Conservation (phyloP, 2,329 filamentous ascomycete species). For the Fusarium xylarioides region DNA sequence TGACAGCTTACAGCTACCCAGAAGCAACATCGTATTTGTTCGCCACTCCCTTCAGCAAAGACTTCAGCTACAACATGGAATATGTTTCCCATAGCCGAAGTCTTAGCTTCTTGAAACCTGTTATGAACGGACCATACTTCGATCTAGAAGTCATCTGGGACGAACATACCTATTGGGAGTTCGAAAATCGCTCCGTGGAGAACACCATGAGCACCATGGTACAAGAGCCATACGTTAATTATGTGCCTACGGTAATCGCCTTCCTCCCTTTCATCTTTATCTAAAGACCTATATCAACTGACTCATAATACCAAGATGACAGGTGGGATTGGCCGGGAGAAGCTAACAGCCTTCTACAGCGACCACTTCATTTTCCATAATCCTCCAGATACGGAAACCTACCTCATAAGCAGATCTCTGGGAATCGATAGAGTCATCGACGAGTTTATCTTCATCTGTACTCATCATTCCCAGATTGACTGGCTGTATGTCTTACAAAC, state of each 20-base stretch:
- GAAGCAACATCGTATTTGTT: slow-evolving; percentile 45
- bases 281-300: neutral
- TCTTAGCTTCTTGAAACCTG: slow-evolving; percentile 70
- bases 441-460: slow-evolving; percentile 73
- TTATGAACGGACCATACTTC: slow-evolving; percentile 71
- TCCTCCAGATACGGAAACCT: slow-evolving; percentile 70
- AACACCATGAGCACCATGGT: slow-evolving; percentile 85
- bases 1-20: neutral
- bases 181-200: slow-evolving; percentile 72
- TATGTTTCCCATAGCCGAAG: slow-evolving; percentile 72
- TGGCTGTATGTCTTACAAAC: slow-evolving; percentile 66
- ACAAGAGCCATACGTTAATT: slow-evolving; percentile 80
- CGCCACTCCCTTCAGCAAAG: slow-evolving; percentile 56
- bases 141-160: slow-evolving; percentile 83
- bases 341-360: slow-evolving; percentile 73
- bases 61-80: slow-evolving; percentile 63
- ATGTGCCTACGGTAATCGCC: slow-evolving; percentile 70
- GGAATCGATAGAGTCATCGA: slow-evolving; percentile 77
- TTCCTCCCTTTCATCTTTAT: rapidly evolving
- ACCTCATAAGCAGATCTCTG: slow-evolving; percentile 75
- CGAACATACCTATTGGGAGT: slow-evolving; percentile 78
- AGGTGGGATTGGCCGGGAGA: slow-evolving; percentile 73
- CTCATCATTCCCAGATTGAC: slow-evolving; percentile 68
- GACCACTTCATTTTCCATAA: slow-evolving; percentile 81
- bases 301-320: slow-evolving; percentile 54